Evolutionary conservation across 2,329 filamentous ascomycete genomes (phyloP).

Genomic region (Pestalotiopsis sp.): DNA sequence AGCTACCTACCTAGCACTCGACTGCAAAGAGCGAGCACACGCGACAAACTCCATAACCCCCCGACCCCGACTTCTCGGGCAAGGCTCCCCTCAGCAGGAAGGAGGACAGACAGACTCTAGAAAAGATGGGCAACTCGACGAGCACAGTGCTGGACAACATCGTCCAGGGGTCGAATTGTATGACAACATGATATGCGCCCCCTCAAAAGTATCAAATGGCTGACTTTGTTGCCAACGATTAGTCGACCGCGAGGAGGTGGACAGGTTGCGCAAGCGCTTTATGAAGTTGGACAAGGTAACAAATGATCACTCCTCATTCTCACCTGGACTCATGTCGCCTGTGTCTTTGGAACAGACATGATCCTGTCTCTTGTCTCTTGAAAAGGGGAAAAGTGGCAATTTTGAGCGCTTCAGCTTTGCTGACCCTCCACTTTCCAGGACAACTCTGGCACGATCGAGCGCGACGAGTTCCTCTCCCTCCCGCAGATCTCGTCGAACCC

Average conservation of each 20-base stretch:
- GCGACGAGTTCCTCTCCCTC: slow-evolving; percentile 95
- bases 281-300: slow-evolving; percentile 98
- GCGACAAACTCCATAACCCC: background rate
- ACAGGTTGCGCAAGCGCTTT: slow-evolving; percentile 92
- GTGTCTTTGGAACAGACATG: no score
- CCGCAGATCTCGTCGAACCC: slow-evolving; percentile 98
- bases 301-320: background rate
- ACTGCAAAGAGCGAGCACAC: background rate
- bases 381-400: background rate
- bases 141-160: slow-evolving; percentile 88
- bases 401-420: background rate
- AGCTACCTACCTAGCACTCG: background rate
- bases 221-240: slow-evolving; percentile 11
- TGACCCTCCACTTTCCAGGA: slow-evolving; percentile 58
- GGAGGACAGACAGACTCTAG: slow-evolving; percentile 9
- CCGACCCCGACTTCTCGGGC: background rate
- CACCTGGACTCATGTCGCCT: background rate
- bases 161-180: slow-evolving; percentile 95
- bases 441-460: slow-evolving; percentile 96
- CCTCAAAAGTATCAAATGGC: background rate
- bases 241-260: slow-evolving; percentile 98
- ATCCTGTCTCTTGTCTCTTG: background rate
- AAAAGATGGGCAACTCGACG: slow-evolving; percentile 66
- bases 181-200: slow-evolving; percentile 29
- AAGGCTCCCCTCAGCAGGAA: background rate